phyloP scores from a whole-genome alignment of 73 alveolate genomes.

The Paramecium tetraurelia region DNA sequence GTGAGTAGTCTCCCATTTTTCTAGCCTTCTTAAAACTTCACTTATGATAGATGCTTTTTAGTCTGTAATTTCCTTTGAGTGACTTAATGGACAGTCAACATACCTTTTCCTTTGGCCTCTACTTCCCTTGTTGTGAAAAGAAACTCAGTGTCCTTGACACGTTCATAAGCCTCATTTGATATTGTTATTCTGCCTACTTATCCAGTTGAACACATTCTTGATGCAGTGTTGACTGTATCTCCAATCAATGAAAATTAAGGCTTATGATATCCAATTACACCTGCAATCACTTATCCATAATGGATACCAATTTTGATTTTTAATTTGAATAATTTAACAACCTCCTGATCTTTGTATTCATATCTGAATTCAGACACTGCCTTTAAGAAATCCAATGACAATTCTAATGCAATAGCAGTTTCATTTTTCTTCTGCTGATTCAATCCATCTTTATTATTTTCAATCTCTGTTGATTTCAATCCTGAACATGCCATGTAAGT shows the following conservation, averaged over 20 bases:
- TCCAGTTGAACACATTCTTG: slow-evolving; percentile 60
- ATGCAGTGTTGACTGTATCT: slow-evolving; percentile 60
- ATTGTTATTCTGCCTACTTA: slow-evolving; percentile 51
- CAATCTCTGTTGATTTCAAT: slow-evolving; percentile 54
- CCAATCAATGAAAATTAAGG: slow-evolving; percentile 64
- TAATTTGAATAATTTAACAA: neutral
- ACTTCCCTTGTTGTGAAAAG: neutral
- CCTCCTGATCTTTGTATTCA: neutral
- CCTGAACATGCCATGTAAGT: slow-evolving; percentile 91
- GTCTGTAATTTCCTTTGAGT: neutral
- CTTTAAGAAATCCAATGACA: slow-evolving; percentile 8
- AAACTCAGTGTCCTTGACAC: neutral
- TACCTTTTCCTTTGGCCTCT: slow-evolving; percentile 63
- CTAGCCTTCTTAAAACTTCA: neutral
- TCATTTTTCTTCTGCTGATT: slow-evolving; percentile 18
- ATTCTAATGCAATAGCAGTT: neutral
- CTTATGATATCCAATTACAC: slow-evolving; percentile 62
- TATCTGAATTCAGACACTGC: slow-evolving; percentile 24
- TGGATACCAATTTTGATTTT: slow-evolving; percentile 57
- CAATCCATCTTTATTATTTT: slow-evolving; percentile 38
- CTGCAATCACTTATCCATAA: slow-evolving; percentile 60
- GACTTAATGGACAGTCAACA: slow-evolving; percentile 7
- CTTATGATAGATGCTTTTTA: neutral
- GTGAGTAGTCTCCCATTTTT: neutral
- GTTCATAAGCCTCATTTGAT: slow-evolving; percentile 52